Percentiles rank a stretch among this genome's conserved stretches.
Evolutionary conservation across 768 basidiomycete species (phyloP).

Genomic region (Auriscalpium vulgare): DNA sequence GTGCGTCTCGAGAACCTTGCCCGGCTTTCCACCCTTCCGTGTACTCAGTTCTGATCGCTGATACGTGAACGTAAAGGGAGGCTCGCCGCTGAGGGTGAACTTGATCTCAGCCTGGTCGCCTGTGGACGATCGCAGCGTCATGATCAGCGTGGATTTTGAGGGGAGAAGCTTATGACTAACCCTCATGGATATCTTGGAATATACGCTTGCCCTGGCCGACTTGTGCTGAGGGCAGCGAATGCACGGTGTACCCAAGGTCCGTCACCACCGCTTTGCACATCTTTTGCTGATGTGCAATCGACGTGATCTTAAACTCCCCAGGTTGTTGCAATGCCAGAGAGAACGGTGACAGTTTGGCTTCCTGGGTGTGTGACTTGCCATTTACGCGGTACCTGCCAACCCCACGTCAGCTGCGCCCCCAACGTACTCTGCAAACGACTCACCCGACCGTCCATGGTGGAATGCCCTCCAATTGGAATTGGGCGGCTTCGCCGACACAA

Average conservation of each 20-base stretch:
- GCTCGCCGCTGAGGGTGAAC: conserved; percentile 83
- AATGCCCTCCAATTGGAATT: conserved; percentile 90
- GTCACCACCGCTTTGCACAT: conserved; percentile 80
- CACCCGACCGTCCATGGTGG: conserved; percentile 90
- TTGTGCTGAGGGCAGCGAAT: conserved; percentile 80
- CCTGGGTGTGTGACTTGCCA: conserved; percentile 63
- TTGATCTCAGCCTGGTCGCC: conserved; percentile 91
- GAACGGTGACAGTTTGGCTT: conserved; percentile 76
- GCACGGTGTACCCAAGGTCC: conserved; percentile 67
- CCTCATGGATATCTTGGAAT: conserved; percentile 86
- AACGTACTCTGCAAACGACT: conserved; percentile 13
- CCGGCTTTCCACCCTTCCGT: conserved; percentile 61
- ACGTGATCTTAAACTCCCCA: conserved; percentile 80
- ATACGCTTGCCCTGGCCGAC: conserved; percentile 80
- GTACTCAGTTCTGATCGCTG: conserved; percentile 68
- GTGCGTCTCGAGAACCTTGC: conserved; percentile 85
- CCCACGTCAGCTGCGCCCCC: background rate
- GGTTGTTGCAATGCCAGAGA: conserved; percentile 74
- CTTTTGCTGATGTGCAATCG: conserved; percentile 89
- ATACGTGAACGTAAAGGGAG: conserved; percentile 96
- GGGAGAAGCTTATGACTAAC: conserved; percentile 19
- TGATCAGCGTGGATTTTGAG: background rate
- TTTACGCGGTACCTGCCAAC: conserved; percentile 68
- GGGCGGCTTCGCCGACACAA: conserved; percentile 84
- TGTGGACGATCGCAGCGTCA: conserved; percentile 20